Conservation (phyloP, 2,329 filamentous ascomycete genomes). For the Fusarium sp. region DNA sequence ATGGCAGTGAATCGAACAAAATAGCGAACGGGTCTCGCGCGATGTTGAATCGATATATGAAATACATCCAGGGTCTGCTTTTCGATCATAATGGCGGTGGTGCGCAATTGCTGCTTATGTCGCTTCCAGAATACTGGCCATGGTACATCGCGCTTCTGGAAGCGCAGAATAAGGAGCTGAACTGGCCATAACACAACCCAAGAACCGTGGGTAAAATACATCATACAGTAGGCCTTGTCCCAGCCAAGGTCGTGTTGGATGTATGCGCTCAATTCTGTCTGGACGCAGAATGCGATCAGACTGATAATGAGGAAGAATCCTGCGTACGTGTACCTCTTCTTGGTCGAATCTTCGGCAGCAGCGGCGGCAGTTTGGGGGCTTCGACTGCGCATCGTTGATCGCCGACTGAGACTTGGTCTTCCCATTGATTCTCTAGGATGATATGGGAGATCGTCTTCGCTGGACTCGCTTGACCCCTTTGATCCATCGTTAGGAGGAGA, state of each 20-base stretch:
- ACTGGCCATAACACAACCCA: slow-evolving; percentile 91
- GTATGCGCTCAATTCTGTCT: slow-evolving; percentile 95
- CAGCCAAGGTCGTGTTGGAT: slow-evolving; percentile 92
- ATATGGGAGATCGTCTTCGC: slow-evolving; percentile 42
- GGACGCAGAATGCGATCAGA: slow-evolving; percentile 87
- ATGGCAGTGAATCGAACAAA: slow-evolving; percentile 82
- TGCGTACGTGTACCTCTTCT: slow-evolving; percentile 87
- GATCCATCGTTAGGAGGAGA: slow-evolving; percentile 18
- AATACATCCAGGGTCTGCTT: slow-evolving; percentile 77
- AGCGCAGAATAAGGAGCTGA: slow-evolving; percentile 81
- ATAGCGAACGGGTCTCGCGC: slow-evolving; percentile 67
- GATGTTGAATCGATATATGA: slow-evolving; percentile 50
- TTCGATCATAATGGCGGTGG: slow-evolving; percentile 83
- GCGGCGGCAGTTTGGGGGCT: slow-evolving; percentile 68
- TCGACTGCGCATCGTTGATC: slow-evolving; percentile 79
- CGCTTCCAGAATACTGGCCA: slow-evolving; percentile 88
- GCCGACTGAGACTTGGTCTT: slow-evolving; percentile 48
- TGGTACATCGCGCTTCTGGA: slow-evolving; percentile 80
- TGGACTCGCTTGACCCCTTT: slow-evolving; percentile 30
- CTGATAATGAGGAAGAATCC: slow-evolving; percentile 84
- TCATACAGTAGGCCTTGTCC: slow-evolving; percentile 99
- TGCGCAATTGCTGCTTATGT: slow-evolving; percentile 62
- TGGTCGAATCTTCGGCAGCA: slow-evolving; percentile 60
- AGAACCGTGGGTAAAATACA: slow-evolving; percentile 96
- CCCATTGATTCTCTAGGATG: slow-evolving; percentile 42